These are phyloP conservation scores for Cercospora sojina DNA, from an alignment of 2,329 filamentous ascomycete species.

Conservation along the genomic window DNA sequence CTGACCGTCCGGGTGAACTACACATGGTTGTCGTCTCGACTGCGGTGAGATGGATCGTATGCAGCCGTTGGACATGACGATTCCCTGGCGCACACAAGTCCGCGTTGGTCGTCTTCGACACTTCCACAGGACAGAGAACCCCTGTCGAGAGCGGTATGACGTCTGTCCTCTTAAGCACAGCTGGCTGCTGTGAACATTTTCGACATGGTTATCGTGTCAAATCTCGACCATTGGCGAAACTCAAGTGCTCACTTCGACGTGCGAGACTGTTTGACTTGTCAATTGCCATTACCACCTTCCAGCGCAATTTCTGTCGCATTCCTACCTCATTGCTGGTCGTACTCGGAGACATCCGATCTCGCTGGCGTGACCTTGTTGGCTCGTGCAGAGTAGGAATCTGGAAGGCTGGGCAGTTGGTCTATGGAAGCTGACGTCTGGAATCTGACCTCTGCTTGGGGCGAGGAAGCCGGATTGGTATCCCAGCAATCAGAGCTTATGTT, in stretches of 20 bases:
- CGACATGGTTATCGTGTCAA: not conserved
- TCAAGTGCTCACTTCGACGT: not conserved
- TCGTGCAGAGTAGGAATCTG: not conserved
- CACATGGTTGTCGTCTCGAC: not conserved
- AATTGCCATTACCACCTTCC: not conserved
- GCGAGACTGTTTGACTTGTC: not conserved
- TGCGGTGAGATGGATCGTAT: not conserved
- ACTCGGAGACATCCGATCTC: not conserved
- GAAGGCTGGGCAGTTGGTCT: not conserved
- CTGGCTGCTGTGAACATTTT: not conserved
- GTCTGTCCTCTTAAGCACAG: not conserved
- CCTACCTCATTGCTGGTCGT: not conserved
- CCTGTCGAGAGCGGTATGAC: conserved; percentile 1
- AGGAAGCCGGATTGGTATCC: not conserved
- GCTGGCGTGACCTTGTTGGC: not conserved
- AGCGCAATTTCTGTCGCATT: not conserved
- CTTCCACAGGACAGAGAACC: not conserved
- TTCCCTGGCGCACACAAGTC: not conserved
- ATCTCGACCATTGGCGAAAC: not conserved
- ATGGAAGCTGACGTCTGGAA: not conserved
- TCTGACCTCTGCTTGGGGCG: not conserved
- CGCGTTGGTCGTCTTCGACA: not conserved
- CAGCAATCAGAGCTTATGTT: not conserved
- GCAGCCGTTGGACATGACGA: not conserved
- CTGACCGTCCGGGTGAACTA: not conserved